Base-by-base conservation (phyloP, 495 filamentous ascomycete genomes). In the Oidiodendron maius region DNA sequence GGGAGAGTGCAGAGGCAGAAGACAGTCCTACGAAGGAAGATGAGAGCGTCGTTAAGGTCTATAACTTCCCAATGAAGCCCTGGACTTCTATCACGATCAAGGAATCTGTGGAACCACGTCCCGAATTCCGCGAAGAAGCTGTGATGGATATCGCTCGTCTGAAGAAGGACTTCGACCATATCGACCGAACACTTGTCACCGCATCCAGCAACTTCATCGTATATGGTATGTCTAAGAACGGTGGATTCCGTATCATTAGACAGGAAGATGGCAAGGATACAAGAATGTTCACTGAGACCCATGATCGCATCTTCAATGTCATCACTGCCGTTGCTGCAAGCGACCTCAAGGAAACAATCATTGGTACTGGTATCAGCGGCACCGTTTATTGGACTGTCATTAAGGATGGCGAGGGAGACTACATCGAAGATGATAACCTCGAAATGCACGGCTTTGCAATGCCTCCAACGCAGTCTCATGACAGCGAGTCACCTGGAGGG, bases 121-220 rank as follows among this genome's bases (percentile, higher is more conserved):
- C 59, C 10, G 26, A 10, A 2, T 56, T 61, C 50, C 50, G 52
- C 51, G 79, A 84, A 42, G 85, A 90, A 56, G 70, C 78, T 4
- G 77, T 94, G 42, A 83, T 93, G 64, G 84, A 91, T 53, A 90
- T 99, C 64, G 91, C 91, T 32, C 81, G 88, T 34, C 75, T 96
- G 13, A 95, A 95, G 72, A 96, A 97, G 66, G 87, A 93, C 5
- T 97, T 97, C 56, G 94, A 99, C 64, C 94, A 97, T 64, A 80
- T 94, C 40, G 94, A 99, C 61, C 86, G 94, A 44, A 93, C 88
- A 40, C 72, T 99, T 37, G 89, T 89, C 24, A 82, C 90, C 2
- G 91, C 91, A 24, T 89, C 87, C n/a, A 84, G 85, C 53, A 81
- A 83, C 12, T 95, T 89, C 65, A 99, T 99, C 57, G 84, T 86